Conservation (phyloP, 148 eudicot species). For the Salicornia ramosissima region DNA sequence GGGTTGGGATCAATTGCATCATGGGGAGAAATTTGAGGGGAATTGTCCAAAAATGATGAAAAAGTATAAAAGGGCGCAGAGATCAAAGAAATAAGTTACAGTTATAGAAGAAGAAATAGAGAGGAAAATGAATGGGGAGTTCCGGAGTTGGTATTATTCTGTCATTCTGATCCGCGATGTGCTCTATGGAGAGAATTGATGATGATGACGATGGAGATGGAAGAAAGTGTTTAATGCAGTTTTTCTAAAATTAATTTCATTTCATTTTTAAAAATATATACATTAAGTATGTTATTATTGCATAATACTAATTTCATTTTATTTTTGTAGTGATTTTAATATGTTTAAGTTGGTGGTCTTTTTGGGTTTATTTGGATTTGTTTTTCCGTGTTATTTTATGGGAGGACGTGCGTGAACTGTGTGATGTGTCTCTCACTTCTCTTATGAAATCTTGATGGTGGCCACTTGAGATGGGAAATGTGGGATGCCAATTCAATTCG, state of each 20-base stretch:
- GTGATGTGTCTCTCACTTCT: no score
- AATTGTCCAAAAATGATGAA: neutral
- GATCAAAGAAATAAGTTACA: conserved; percentile 33
- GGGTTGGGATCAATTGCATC: neutral
- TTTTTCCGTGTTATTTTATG: neutral
- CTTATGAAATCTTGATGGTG: no score
- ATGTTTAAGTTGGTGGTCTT: neutral
- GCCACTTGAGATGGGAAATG: no score
- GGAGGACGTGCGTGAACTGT: neutral
- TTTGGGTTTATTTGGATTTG: neutral
- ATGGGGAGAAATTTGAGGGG: neutral
- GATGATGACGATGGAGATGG: conserved; percentile 1
- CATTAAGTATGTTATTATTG: neutral
- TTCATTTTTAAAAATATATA: neutral
- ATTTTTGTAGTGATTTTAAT: neutral
- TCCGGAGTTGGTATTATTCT: conserved; percentile 6
- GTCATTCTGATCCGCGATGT: conserved; percentile 44
- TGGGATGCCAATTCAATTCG: no score
- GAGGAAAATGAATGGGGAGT: neutral
- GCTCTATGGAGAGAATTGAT: conserved; percentile 22
- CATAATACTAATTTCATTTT: neutral
- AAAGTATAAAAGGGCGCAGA: conserved; percentile 11
- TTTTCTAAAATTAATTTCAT: neutral
- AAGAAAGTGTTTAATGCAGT: neutral
- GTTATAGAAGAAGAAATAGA: conserved; percentile 4